Conservation (phyloP, 2,329 filamentous ascomycete genomes). For the Xylariales sp. region DNA sequence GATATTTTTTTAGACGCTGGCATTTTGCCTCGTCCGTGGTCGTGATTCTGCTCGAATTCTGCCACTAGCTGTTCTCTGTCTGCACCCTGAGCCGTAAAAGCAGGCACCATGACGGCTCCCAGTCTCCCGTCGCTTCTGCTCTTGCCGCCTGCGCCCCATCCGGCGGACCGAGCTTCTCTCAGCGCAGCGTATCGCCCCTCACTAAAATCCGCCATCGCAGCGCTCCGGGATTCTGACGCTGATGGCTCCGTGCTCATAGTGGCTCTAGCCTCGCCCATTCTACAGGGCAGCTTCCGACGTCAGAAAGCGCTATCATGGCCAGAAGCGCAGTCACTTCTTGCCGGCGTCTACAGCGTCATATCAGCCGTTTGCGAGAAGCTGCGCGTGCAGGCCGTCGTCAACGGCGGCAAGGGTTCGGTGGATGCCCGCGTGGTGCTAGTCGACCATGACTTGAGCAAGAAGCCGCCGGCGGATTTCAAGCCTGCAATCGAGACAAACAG, state of each 20-base stretch:
- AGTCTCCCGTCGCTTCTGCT: constrained; percentile 53
- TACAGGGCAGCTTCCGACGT: constrained; percentile 45
- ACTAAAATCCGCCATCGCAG: constrained; percentile 48
- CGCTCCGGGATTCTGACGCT: constrained; percentile 33
- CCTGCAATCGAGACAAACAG: constrained; percentile 37
- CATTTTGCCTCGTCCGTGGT: no score
- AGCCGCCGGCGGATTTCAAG: constrained; percentile 26
- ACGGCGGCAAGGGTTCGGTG: constrained; percentile 60
- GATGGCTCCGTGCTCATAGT: constrained; percentile 8
- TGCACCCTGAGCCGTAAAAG: neutral
- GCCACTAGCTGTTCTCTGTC: no score
- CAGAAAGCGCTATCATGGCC: constrained; percentile 58
- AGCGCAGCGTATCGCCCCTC: constrained; percentile 57
- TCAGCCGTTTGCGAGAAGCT: constrained; percentile 65
- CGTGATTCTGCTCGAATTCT: no score
- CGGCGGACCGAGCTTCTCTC: constrained; percentile 46
- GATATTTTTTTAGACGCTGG: no score
- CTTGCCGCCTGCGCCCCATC: constrained; percentile 58
- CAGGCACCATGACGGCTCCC: constrained; percentile 5
- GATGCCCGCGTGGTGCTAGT: constrained; percentile 73
- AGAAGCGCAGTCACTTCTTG: constrained; percentile 68
- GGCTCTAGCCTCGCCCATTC: constrained; percentile 45
- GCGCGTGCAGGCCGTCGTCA: constrained; percentile 54
- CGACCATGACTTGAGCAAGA: constrained; percentile 46
- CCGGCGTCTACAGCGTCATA: constrained; percentile 73